Conservation (phyloP, 129 eudicot genomes). For the Smallanthus sonchifolius region DNA sequence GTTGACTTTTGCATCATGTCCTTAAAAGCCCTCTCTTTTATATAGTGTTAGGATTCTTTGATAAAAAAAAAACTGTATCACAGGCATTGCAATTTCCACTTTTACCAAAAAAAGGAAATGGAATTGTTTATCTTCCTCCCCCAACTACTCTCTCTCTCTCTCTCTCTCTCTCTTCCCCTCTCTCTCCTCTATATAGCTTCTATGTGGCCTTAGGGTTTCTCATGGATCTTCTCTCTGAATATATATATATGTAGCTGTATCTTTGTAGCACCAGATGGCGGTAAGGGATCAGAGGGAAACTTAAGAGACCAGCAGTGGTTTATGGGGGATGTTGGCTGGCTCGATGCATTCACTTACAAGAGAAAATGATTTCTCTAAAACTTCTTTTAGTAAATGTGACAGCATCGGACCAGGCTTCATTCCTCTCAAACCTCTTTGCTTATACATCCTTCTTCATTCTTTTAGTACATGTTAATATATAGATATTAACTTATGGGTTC, state of each 20-base stretch:
- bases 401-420: slow-evolving; percentile 99
- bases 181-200: slow-evolving; percentile 19
- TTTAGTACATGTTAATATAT: not conserved
- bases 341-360: slow-evolving; percentile 33
- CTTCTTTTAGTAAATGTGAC: slow-evolving; percentile 22
- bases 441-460: not conserved
- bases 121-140: slow-evolving; percentile 26
- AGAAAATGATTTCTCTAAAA: not conserved
- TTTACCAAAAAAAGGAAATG: no score
- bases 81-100: no score
- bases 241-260: not conserved
- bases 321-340: slow-evolving; percentile 45
- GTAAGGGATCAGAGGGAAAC: not conserved
- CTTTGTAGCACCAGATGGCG: not conserved
- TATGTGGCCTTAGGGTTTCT: slow-evolving; percentile 23
- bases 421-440: slow-evolving; percentile 77
- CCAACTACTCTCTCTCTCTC: slow-evolving; percentile 31
- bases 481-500: not conserved
- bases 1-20: no score
- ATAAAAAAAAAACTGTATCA: no score
- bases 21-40: no score
- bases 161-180: slow-evolving; percentile 24
- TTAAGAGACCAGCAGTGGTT: slow-evolving; percentile 17
- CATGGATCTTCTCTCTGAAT: not conserved
- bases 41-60: no score